Conservation (phyloP, 148 eudicot species). For the Linanthus parryae region DNA sequence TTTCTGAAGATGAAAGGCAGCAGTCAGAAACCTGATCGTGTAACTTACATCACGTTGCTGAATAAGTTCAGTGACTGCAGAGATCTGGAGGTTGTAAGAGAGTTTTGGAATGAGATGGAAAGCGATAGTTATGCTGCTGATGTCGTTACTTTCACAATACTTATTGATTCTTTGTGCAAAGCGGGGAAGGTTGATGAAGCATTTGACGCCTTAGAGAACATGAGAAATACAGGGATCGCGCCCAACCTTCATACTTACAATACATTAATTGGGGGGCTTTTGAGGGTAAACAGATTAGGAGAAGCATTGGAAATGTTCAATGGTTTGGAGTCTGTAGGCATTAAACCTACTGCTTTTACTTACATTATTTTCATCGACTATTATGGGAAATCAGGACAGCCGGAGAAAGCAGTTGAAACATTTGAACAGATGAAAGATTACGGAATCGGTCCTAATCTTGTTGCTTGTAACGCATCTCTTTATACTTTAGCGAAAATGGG, state of each 20-base stretch:
- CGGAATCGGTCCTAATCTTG: conserved; percentile 69
- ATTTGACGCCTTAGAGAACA: conserved; percentile 44
- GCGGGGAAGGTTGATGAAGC: conserved; percentile 58
- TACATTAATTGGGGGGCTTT: conserved; percentile 68
- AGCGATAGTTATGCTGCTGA: conserved; percentile 75
- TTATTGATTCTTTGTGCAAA: conserved; percentile 68
- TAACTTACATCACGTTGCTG: conserved; percentile 82
- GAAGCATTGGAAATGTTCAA: conserved; percentile 61
- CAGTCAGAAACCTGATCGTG: conserved; percentile 78
- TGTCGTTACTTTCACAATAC: conserved; percentile 79
- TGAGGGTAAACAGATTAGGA: conserved; percentile 51
- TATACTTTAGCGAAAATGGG: conserved; percentile 75
- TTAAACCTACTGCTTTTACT: conserved; percentile 60
- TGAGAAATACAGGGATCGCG: conserved; percentile 48
- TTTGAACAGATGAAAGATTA: conserved; percentile 71
- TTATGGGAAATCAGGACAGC: conserved; percentile 70
- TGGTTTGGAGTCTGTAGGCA: conserved; percentile 43
- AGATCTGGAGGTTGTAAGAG: conserved; percentile 59
- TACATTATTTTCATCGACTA: conserved; percentile 83
- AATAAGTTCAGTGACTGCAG: conserved; percentile 71
- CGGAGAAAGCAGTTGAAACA: conserved; percentile 63
- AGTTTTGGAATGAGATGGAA: conserved; percentile 69
- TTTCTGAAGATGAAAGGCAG: conserved; percentile 69
- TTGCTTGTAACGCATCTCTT: conserved; percentile 85
- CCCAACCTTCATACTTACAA: conserved; percentile 93